Conservation (phyloP, 2,329 filamentous ascomycete species). For the Fusarium austroafricanum region DNA sequence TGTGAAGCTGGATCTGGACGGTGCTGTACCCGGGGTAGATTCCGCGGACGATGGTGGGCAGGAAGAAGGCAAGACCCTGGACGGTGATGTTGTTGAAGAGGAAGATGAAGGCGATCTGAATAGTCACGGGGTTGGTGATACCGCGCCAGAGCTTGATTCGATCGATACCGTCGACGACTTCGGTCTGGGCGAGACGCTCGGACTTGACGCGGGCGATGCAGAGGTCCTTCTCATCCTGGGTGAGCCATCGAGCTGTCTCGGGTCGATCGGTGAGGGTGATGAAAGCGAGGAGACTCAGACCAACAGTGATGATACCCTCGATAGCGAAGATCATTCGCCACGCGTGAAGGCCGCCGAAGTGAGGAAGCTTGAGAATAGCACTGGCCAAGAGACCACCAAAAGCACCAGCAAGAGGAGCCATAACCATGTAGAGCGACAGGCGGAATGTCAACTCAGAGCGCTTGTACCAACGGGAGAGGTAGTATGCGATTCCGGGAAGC, state of each 20-base stretch:
- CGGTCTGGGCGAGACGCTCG: slow-evolving; percentile 69
- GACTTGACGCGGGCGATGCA: slow-evolving; percentile 70
- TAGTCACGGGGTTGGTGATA: slow-evolving; percentile 68
- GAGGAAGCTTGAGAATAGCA: slow-evolving; percentile 69
- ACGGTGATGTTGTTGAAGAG: slow-evolving; percentile 75
- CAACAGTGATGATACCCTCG: slow-evolving; percentile 71
- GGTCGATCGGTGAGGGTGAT: slow-evolving; percentile 75
- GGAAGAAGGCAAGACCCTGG: slow-evolving; percentile 74
- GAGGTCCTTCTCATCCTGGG: slow-evolving; percentile 70
- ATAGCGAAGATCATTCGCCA: slow-evolving; percentile 81
- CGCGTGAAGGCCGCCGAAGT: slow-evolving; percentile 64
- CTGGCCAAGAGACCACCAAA: slow-evolving; percentile 74
- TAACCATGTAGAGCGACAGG: slow-evolving; percentile 72
- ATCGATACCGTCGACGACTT: slow-evolving; percentile 71
- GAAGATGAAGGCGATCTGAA: slow-evolving; percentile 68
- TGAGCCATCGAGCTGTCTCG: slow-evolving; percentile 72
- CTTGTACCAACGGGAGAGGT: slow-evolving; percentile 72
- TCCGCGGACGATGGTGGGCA: slow-evolving; percentile 69
- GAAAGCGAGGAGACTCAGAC: slow-evolving; percentile 68
- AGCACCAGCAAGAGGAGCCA: slow-evolving; percentile 73
- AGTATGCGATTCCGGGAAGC: slow-evolving; percentile 75
- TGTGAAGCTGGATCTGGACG: slow-evolving; percentile 72
- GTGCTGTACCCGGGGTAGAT: slow-evolving; percentile 70
- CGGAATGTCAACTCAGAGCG: slow-evolving; percentile 72
- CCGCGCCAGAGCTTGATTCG: slow-evolving; percentile 67